phyloP scores from a whole-genome alignment of 2,329 filamentous ascomycete genomes.

The Calonectria honghensis region DNA sequence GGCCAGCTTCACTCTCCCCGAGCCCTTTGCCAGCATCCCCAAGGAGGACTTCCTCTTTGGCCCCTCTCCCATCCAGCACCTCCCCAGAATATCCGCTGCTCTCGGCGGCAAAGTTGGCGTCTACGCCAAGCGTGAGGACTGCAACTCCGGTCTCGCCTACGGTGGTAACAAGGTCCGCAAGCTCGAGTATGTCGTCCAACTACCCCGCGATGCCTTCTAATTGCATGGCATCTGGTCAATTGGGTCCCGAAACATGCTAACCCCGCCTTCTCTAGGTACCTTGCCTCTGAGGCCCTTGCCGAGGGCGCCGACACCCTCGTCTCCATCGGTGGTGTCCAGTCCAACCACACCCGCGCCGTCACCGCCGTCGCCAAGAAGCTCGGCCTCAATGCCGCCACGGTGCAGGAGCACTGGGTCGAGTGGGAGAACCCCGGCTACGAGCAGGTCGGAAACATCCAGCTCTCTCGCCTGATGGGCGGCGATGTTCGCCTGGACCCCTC shows the following conservation, averaged over 20 bases:
- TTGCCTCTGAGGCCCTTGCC: slow-evolving; percentile 77
- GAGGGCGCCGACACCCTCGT: slow-evolving; percentile 77
- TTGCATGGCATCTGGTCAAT: background rate
- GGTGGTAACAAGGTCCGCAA: slow-evolving; percentile 83
- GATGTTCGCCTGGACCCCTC: slow-evolving; percentile 77
- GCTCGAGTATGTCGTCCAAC: slow-evolving; percentile 69
- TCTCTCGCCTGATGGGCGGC: slow-evolving; percentile 80
- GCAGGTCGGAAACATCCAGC: slow-evolving; percentile 82
- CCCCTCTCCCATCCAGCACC: slow-evolving; percentile 80
- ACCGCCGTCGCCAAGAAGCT: slow-evolving; percentile 76
- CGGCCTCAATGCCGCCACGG: slow-evolving; percentile 71
- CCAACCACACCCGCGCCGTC: slow-evolving; percentile 82
- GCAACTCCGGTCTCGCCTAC: slow-evolving; percentile 80
- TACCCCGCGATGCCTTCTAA: background rate
- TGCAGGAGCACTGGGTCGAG: slow-evolving; percentile 83
- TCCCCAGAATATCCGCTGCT: slow-evolving; percentile 78
- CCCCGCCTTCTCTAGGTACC: slow-evolving; percentile 67
- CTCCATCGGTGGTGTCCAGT: slow-evolving; percentile 81
- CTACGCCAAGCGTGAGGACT: slow-evolving; percentile 84
- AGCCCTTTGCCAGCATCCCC: slow-evolving; percentile 78
- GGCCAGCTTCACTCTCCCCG: slow-evolving; percentile 69
- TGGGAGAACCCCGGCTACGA: slow-evolving; percentile 76
- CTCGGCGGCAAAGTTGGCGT: slow-evolving; percentile 77
- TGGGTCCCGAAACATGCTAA: background rate
- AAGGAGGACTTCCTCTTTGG: slow-evolving; percentile 78